These are phyloP conservation scores for Coemansia sp. DNA, from an alignment of 192 early-diverging fungal species.

Conservation along the genomic window DNA sequence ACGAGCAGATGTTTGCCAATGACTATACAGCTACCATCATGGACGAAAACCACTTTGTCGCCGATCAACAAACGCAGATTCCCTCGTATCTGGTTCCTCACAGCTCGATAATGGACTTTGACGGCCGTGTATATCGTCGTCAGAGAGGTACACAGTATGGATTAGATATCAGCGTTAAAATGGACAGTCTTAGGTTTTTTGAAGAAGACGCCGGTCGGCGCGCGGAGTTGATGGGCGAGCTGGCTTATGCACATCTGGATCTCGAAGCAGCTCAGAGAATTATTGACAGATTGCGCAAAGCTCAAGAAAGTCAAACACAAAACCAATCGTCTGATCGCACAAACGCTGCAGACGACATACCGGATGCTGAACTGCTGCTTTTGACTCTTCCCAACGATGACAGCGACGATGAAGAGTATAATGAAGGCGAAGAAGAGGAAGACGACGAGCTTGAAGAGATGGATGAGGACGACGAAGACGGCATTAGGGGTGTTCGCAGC, in stretches of 20 bases:
- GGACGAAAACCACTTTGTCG: slow-evolving; percentile 63
- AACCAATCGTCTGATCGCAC: not conserved
- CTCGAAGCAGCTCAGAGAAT: slow-evolving; percentile 31
- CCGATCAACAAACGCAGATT: slow-evolving; percentile 70
- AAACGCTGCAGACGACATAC: slow-evolving; percentile 12
- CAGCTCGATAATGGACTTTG: slow-evolving; percentile 62
- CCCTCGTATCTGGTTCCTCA: slow-evolving; percentile 64
- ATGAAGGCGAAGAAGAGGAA: slow-evolving; percentile 51
- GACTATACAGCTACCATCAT: slow-evolving; percentile 72
- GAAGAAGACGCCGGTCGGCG: slow-evolving; percentile 53
- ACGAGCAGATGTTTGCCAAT: slow-evolving; percentile 74
- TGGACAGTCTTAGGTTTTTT: slow-evolving; percentile 47
- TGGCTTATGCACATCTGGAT: slow-evolving; percentile 50
- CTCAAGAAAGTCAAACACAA: slow-evolving; percentile 5
- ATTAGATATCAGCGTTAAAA: slow-evolving; percentile 51
- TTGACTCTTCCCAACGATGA: slow-evolving; percentile 59
- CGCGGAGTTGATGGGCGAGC: slow-evolving; percentile 52
- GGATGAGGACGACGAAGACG: slow-evolving; percentile 15
- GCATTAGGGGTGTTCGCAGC: not conserved
- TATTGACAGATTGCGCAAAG: no score
- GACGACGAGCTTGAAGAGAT: slow-evolving; percentile 46
- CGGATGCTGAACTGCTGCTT: slow-evolving; percentile 43
- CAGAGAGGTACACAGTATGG: slow-evolving; percentile 62
- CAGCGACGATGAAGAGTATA: slow-evolving; percentile 61
- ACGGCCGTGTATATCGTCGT: slow-evolving; percentile 62